Conservation (phyloP, 2,329 filamentous ascomycete genomes). For the Drechslera avenae region DNA sequence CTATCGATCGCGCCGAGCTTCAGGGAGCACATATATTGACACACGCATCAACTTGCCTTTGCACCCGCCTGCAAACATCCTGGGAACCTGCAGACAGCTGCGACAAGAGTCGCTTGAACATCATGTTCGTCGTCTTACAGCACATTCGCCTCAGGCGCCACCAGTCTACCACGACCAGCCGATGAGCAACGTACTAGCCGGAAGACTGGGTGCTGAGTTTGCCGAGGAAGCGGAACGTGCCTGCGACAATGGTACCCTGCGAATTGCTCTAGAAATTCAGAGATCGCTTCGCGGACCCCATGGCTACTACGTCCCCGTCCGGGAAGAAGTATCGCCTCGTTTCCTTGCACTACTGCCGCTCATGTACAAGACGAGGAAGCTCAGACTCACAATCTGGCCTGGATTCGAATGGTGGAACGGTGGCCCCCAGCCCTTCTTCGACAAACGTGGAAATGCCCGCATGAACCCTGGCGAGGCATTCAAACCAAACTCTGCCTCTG, state of each 20-base stretch:
- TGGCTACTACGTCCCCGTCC: conserved; percentile 28
- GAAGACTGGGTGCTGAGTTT: conserved; percentile 16
- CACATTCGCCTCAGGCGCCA: background rate
- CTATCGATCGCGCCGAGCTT: conserved; percentile 10
- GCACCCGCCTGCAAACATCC: conserved; percentile 24
- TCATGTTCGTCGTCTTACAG: conserved; percentile 19
- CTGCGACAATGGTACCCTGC: conserved; percentile 23
- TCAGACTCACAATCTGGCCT: conserved; percentile 34
- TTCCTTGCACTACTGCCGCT: conserved; percentile 34
- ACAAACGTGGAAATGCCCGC: conserved; percentile 8
- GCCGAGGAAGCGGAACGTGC: conserved; percentile 30
- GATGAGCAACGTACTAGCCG: conserved; percentile 15
- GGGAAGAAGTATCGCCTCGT: conserved; percentile 32
- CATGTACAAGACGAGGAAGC: conserved; percentile 20
- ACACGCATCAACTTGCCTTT: conserved; percentile 36
- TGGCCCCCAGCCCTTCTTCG: conserved; percentile 9
- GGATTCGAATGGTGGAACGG: conserved; percentile 36
- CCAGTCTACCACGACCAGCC: background rate
- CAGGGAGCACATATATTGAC: conserved; percentile 27
- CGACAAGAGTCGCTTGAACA: conserved; percentile 32
- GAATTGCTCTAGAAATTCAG: conserved; percentile 36
- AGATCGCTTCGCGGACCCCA: conserved; percentile 18
- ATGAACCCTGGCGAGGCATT: conserved; percentile 5
- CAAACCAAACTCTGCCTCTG: conserved; percentile 23
- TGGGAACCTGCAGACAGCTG: conserved; percentile 34